phyloP scores from a whole-genome alignment of 2,329 filamentous ascomycete genomes.

The Fusarium anthophilum region DNA sequence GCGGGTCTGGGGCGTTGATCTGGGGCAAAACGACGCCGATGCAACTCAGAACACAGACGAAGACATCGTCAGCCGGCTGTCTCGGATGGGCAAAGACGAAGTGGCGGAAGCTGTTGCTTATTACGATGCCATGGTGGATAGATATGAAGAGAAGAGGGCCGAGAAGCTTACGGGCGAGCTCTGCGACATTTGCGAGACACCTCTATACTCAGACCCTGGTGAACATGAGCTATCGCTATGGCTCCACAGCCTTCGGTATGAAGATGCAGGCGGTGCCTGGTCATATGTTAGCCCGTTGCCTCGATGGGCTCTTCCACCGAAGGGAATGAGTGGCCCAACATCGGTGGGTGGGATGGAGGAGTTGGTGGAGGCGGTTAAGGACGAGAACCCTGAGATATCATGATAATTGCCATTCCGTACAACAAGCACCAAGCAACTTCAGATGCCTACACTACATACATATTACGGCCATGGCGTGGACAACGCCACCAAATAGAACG shows the following conservation, averaged over 20 bases:
- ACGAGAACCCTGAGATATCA: slow-evolving; percentile 54
- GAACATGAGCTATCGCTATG: slow-evolving; percentile 91
- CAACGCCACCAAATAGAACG: slow-evolving; percentile 27
- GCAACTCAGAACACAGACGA: slow-evolving; percentile 79
- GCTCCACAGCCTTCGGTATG: slow-evolving; percentile 90
- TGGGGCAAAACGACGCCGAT: slow-evolving; percentile 75
- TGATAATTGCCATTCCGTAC: slow-evolving; percentile 28
- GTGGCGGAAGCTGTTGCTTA: slow-evolving; percentile 91
- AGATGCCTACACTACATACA: slow-evolving; percentile 15
- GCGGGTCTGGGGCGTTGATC: slow-evolving; percentile 84
- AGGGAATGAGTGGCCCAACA: slow-evolving; percentile 75
- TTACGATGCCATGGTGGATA: slow-evolving; percentile 91
- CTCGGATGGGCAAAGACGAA: slow-evolving; percentile 93
- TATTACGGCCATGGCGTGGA: background rate
- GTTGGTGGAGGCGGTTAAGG: slow-evolving; percentile 64
- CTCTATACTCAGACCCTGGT: slow-evolving; percentile 92
- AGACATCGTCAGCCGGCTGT: slow-evolving; percentile 86
- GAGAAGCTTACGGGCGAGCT: slow-evolving; percentile 91
- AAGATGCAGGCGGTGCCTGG: slow-evolving; percentile 85
- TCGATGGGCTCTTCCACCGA: slow-evolving; percentile 84
- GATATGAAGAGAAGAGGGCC: slow-evolving; percentile 89
- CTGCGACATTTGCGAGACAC: slow-evolving; percentile 85
- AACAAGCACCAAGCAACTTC: slow-evolving; percentile 24
- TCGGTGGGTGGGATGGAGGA: slow-evolving; percentile 71
- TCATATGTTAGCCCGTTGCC: slow-evolving; percentile 87